Percentiles rank a stretch among this genome's conserved stretches.
These are phyloP conservation scores for Heliocybe sulcata DNA, from an alignment of 1,284 basidiomycete species.

Conservation along the genomic window DNA sequence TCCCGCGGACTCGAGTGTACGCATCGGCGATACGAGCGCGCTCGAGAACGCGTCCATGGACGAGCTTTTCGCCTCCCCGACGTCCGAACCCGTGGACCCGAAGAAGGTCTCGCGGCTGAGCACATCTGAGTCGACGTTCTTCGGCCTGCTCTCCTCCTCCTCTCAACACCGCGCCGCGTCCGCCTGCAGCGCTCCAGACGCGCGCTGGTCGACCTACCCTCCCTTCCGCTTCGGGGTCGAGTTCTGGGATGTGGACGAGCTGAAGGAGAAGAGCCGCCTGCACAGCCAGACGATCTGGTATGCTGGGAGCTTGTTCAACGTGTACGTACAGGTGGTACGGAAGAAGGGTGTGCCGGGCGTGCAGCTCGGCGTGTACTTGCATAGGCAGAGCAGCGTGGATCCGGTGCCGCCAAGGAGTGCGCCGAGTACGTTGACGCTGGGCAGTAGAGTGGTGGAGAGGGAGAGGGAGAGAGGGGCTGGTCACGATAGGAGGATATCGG, in stretches of 20 bases:
- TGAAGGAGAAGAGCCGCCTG: constrained; percentile 80
- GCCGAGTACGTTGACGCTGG: constrained; percentile 7
- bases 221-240: constrained; percentile 84
- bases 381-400: constrained; percentile 75
- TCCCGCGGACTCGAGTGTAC: constrained; percentile 67
- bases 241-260: constrained; percentile 81
- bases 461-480: neutral
- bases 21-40: constrained; percentile 70
- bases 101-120: constrained; percentile 17
- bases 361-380: constrained; percentile 88
- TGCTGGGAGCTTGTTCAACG: constrained; percentile 74
- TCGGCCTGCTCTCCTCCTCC: constrained; percentile 37
- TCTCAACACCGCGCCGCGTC: constrained; percentile 16
- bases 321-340: constrained; percentile 81
- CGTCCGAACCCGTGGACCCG: constrained; percentile 14
- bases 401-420: constrained; percentile 37
- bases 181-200: constrained; percentile 30
- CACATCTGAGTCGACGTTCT: constrained; percentile 50
- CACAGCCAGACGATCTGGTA: constrained; percentile 77
- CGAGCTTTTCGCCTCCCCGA: constrained; percentile 36
- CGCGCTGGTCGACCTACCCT: constrained; percentile 56
- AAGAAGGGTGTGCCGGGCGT: constrained; percentile 39
- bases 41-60: constrained; percentile 47
- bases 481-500: neutral
- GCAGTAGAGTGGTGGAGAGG: neutral